These are phyloP conservation scores for Beauveria pseudobassiana DNA, from an alignment of 2,329 filamentous ascomycete species.

Conservation along the genomic window DNA sequence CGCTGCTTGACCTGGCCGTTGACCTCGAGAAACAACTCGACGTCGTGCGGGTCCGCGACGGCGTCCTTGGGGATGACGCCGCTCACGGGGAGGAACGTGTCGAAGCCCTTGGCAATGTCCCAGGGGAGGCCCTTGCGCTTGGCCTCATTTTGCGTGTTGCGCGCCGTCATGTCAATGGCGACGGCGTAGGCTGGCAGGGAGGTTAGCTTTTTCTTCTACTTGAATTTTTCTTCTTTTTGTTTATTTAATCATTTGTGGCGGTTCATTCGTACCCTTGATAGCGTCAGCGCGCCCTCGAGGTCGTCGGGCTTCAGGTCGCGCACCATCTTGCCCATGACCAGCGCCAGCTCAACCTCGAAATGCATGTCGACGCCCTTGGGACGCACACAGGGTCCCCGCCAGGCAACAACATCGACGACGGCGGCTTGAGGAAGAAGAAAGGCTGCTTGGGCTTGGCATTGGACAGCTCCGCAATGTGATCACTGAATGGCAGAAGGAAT, in stretches of 20 bases:
- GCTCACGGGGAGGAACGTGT: conserved; percentile 90
- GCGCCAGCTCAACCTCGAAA: conserved; percentile 89
- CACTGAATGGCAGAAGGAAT: conserved; percentile 42
- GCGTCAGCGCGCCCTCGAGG: conserved; percentile 66
- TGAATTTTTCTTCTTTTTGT: too few species aligned
- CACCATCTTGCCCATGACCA: conserved; percentile 78
- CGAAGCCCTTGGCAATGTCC: conserved; percentile 95
- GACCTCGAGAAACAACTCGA: conserved; percentile 78
- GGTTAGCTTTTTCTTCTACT: background rate
- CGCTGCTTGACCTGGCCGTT: conserved; percentile 72
- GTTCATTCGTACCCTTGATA: conserved; percentile 57
- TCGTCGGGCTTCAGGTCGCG: conserved; percentile 70
- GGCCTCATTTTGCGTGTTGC: conserved; percentile 91
- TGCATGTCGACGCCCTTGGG: conserved; percentile 80
- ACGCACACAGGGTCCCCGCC: conserved; percentile 69
- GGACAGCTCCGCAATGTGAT: conserved; percentile 89
- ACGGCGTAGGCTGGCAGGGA: conserved; percentile 66
- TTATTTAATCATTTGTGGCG: too few species aligned
- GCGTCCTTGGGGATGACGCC: conserved; percentile 69
- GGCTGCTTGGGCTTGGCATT: conserved; percentile 84
- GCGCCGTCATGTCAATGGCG: conserved; percentile 93
- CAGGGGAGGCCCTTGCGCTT: conserved; percentile 96
- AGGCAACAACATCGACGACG: conserved; percentile 76
- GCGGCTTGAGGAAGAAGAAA: conserved; percentile 97
- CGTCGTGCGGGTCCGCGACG: conserved; percentile 81